Evolutionary conservation across 352 stramenopile species (phyloP), one percentile per base, ranked within the genome.

Genomic region (Phytophthora pisi): DNA sequence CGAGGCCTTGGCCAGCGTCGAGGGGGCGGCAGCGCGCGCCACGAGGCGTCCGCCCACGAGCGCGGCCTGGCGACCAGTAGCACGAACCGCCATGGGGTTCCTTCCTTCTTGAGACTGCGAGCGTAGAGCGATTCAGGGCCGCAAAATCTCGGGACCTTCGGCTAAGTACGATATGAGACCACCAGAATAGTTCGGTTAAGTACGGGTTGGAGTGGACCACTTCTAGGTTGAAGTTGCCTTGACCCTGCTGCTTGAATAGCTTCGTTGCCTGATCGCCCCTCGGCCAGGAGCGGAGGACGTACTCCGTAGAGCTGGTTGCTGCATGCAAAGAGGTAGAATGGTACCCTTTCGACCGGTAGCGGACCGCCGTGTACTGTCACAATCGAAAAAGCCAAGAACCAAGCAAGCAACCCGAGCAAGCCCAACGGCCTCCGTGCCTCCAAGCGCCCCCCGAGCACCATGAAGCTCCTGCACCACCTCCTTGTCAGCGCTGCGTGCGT

Each of bases 1-100:
- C 28, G 51, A 23, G 2, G 28, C 38, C 54, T 58, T 28, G 9
- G 31, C 10, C 11, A 63, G 53, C 20, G 45, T 30, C 24, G 9
- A 30, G 26, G 26, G 26, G 34, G n/a, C 3, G 26, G 10, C 66
- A 45, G 49, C 52, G 50, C 60, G 38, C 31, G 67, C 58, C 46
- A 79, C 42, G 24, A 86, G 63, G 40, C 72, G 77, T 6, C 74
- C 77, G 57, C 79, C 66, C 16, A 64, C 72, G 53, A 85, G 58
- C 56, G 72, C 77, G 34, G 77, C 67, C 9, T 74, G 72, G 16
- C 72, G 64, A 67, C 63, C 59, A 46, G 54, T 57, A 50, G 54
- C 43, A 45, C 38, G 11, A 18, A 16, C 13, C 18, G 69, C 24
- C 26, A 79, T 51, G 66, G 77, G 75, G 3, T 40, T 45, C 34